These are phyloP conservation scores for Lepraria neglecta DNA, from an alignment of 495 filamentous ascomycete genomes.

Conservation along the genomic window DNA sequence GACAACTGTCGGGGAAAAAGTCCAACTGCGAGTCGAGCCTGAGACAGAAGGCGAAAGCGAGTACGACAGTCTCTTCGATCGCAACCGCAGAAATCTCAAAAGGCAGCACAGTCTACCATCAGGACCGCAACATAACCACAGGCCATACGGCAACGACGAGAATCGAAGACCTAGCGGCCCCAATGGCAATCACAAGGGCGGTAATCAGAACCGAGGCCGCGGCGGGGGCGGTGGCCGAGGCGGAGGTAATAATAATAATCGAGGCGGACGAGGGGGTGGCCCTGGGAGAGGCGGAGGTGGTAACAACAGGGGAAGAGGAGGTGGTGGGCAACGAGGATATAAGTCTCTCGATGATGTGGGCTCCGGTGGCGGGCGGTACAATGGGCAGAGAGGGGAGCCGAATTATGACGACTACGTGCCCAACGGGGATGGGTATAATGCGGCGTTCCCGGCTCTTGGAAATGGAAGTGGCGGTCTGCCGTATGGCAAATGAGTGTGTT, in stretches of 20 bases:
- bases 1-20: conserved; percentile 79
- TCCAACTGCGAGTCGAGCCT: conserved; percentile 69
- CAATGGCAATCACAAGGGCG: conserved; percentile 30
- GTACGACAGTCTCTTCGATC: conserved; percentile 51
- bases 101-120: conserved; percentile 40
- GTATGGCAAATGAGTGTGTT: conserved; percentile 21
- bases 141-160: conserved; percentile 27
- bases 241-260: conserved; percentile 36
- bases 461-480: conserved; percentile 32
- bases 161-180: conserved; percentile 22
- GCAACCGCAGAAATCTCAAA: conserved; percentile 53
- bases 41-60: conserved; percentile 51
- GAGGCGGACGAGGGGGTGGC: conserved; percentile 40
- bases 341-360: conserved; percentile 42
- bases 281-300: conserved; percentile 40
- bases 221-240: conserved; percentile 42
- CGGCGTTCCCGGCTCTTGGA: conserved; percentile 21
- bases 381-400: conserved; percentile 25
- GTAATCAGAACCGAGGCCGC: conserved; percentile 41
- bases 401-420: conserved; percentile 29
- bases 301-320: conserved; percentile 29
- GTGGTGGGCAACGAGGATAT: conserved; percentile 30
- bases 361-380: conserved; percentile 23
- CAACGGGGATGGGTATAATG: conserved; percentile 29
- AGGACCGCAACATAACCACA: conserved; percentile 4